These are phyloP conservation scores for Cladophialophora immunda DNA, from an alignment of 2,329 filamentous ascomycete genomes.

Conservation along the genomic window DNA sequence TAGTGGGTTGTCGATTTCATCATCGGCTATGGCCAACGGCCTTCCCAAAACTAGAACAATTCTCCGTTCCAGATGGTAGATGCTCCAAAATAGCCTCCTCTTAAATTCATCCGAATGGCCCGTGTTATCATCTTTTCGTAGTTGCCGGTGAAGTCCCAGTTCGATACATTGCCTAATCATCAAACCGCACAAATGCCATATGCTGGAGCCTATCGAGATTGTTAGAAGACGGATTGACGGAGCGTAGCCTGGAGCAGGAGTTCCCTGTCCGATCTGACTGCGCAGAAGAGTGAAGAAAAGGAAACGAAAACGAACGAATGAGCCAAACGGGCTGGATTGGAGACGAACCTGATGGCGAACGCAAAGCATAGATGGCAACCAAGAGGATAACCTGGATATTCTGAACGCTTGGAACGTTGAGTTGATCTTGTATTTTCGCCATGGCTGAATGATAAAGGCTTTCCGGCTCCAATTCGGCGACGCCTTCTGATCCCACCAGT, in stretches of 20 bases:
- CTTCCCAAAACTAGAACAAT: conserved; percentile 24
- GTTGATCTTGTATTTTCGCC: conserved; percentile 20
- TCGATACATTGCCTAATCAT: conserved; percentile 29
- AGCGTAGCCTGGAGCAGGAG: too few species aligned
- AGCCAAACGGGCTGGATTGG: not conserved
- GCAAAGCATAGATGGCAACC: conserved; percentile 23
- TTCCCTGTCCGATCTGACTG: not conserved
- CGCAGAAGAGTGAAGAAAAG: not conserved
- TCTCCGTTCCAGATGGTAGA: conserved; percentile 24
- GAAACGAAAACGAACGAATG: not conserved
- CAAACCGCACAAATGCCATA: conserved; percentile 28
- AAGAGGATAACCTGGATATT: conserved; percentile 25
- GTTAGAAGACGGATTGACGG: not conserved
- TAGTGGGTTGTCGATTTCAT: conserved; percentile 24
- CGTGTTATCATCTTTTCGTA: conserved; percentile 4
- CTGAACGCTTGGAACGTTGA: conserved; percentile 18
- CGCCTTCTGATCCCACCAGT: conserved; percentile 18
- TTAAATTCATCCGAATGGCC: conserved; percentile 15
- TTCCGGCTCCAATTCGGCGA: conserved; percentile 10
- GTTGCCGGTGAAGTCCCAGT: conserved; percentile 24
- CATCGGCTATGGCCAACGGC: conserved; percentile 25
- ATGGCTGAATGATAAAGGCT: conserved; percentile 21
- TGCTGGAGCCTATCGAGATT: conserved; percentile 17
- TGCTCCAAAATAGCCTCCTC: conserved; percentile 25
- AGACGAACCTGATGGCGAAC: conserved; percentile 26